Conservation (phyloP, 495 filamentous ascomycete species). For the Evansstolkia leycettana region DNA sequence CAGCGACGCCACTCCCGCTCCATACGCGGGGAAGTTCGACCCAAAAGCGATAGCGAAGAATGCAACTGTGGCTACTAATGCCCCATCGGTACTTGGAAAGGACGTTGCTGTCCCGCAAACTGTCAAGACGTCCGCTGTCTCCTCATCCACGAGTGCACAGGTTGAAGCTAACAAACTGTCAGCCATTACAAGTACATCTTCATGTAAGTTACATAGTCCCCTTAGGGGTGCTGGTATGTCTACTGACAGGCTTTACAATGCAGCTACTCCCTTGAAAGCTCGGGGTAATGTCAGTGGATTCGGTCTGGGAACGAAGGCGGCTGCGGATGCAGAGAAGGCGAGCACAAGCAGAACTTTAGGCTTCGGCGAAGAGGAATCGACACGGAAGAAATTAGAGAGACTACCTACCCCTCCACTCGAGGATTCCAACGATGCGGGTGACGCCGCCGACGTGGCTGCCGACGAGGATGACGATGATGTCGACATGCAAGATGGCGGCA, state of each 20-base stretch:
- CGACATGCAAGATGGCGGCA: constrained; percentile 61
- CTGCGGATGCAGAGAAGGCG: constrained; percentile 50
- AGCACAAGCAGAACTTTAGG: constrained; percentile 61
- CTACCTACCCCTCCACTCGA: constrained; percentile 64
- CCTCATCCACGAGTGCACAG: constrained; percentile 28
- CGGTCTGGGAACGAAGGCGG: constrained; percentile 57
- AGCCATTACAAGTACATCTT: constrained; percentile 32
- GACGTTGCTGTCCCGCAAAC: constrained; percentile 50
- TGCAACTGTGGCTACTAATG: constrained; percentile 30
- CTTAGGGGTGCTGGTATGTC: background rate
- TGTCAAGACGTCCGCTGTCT: constrained; percentile 37
- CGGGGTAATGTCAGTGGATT: constrained; percentile 71
- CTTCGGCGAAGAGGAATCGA: constrained; percentile 79
- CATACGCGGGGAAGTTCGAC: constrained; percentile 76
- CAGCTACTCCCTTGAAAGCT: constrained; percentile 36
- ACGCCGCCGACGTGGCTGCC: constrained; percentile 44
- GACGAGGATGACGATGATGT: constrained; percentile 65
- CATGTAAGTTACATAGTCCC: constrained; percentile 17
- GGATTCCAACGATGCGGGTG: constrained; percentile 45
- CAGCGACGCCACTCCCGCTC: constrained; percentile 30
- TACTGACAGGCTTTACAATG: background rate
- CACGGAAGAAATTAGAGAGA: constrained; percentile 75
- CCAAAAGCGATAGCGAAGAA: constrained; percentile 77
- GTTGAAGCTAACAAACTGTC: constrained; percentile 40
- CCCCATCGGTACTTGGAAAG: constrained; percentile 40